Evolutionary conservation across 1,284 basidiomycete species (phyloP).

Genomic region (Cutaneotrichosporon cyanovorans): DNA sequence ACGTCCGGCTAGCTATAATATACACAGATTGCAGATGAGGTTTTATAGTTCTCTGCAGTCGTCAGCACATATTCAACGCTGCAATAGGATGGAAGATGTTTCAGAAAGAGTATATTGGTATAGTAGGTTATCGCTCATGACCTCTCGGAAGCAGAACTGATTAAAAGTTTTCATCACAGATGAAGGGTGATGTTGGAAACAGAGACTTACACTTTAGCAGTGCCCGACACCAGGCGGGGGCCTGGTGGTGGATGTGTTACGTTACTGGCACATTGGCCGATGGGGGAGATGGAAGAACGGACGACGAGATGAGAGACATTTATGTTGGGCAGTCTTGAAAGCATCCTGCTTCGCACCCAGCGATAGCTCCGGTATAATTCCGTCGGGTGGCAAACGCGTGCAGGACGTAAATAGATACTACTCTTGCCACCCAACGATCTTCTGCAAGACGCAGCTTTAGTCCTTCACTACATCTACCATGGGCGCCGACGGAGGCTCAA

Average conservation of each 20-base stretch:
- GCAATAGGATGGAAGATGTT: not conserved
- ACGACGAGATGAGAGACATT: no score
- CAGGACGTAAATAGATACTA: no score
- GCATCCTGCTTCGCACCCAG: no score
- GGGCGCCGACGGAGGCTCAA: slow-evolving; percentile 46
- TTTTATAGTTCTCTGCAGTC: no score
- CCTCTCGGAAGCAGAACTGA: slow-evolving; percentile 47
- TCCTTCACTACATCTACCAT: slow-evolving; percentile 14
- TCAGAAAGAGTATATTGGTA: slow-evolving; percentile 38
- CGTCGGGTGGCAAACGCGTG: not conserved
- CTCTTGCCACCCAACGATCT: slow-evolving; percentile 13
- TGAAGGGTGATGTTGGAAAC: slow-evolving; percentile 6
- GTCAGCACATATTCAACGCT: not conserved
- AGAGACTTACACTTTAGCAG: slow-evolving; percentile 7
- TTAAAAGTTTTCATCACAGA: slow-evolving; percentile 33
- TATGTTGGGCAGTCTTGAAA: no score
- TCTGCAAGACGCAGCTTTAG: not conserved
- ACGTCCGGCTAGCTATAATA: no score
- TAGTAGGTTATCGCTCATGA: slow-evolving; percentile 41
- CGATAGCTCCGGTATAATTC: slow-evolving; percentile 2
- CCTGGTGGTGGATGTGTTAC: slow-evolving; percentile 6
- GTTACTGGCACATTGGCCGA: slow-evolving; percentile 3
- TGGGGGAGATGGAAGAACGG: not conserved
- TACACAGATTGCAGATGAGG: no score
- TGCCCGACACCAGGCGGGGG: slow-evolving; percentile 13